Base-by-base conservation (phyloP, 139 green algal genomes). In the Picochlorum sp. region DNA sequence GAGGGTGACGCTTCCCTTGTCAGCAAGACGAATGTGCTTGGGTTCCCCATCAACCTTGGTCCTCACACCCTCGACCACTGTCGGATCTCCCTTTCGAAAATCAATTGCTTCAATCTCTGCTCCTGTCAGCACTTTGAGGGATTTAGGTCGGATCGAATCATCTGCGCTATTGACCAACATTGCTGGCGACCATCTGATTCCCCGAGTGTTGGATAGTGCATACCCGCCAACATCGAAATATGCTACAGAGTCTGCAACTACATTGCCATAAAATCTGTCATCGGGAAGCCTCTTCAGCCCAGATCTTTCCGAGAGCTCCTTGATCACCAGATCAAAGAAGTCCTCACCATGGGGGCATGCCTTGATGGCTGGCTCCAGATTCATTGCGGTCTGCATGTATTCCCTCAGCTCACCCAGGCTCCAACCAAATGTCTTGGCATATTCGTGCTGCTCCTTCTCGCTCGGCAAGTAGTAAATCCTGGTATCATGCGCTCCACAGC, bases 361-460 rank as follows among this genome's bases (percentile, higher is more conserved):
- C n/a, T 21, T 54, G 11, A 54, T 54, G 16, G 47, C 47, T 54
- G 47, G 47, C 47, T 54, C 47, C 47, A 54, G 47, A 54, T 54
- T 54, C 47, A 54, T 54, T 54, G 47, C 47, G 11, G 47, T 54
- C n/a, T 54, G 47, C 47, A 54, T 54, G n/a, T 54, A 54, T 9
- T 21, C n/a, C 11, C n/a, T 54, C 0, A 54, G 15, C 47, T 54
- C 47, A 7, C 16, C 6, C 2, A 26, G 18, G 15, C 18, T 26
- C 47, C 47, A 54, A 26, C 47, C 47, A 20, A 54, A 54, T 20
- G n/a, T 26, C 23, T 54, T 54, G 4, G 47, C 47, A 54, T 54
- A 54, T 21, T 26, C n/a, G 0, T 21, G 16, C 15, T 54, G 47
- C n/a, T 54, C 47, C 18, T 52, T 21, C 18, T n/a, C 16, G 18